Base-by-base conservation (phyloP, 257 asterid species). In the Nicotiana tomentosiformis region DNA sequence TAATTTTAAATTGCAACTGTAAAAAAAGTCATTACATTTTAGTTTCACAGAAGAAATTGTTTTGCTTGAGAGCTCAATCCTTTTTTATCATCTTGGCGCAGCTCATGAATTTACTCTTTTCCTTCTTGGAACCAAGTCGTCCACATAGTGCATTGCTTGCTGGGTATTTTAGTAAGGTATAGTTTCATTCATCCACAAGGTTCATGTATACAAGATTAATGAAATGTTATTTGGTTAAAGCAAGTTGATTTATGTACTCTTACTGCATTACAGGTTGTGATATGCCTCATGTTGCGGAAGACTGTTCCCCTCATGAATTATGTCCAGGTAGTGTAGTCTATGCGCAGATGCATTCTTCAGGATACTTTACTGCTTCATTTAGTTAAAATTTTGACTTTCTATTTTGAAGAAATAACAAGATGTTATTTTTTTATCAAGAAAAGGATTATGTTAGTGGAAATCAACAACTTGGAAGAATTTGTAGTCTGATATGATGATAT, bases 151-250 rank as follows among this genome's bases (percentile, higher is more conserved):
- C 98, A 33, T 81, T 93, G 83, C 83, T 93, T 89, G 98, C 99
- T 77, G 99, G 98, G 87, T 96, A 96, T 87, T 96, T 96, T 86
- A 93, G 98, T 89, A 96, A 96, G 97, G 99, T 94, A 85, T 69
- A 89, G 77, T 57, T 77, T 65, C 56, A 83, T 81, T 80, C 37
- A 29, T 65, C 86, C 53, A 29, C 61, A 23, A 46, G 61, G 61
- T 46, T 46, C 79, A 46, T 23, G 39, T 14, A 20, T 72, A 49
- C 79, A 46, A 72, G 60, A 72, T 72, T 23, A 69, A 20, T 81
- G 53, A 81, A 49, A 29, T 18, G 60, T 5, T 35, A 20, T 43
- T 58, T 77, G 55, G 23, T 61, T 81, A 81, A 86, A 82, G 56
- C 56, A 84, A 84, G 74, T 57, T 49, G 76, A 67, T 70, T 88